Conservation (phyloP, 192 early-diverging fungal species). For the Entomortierella parvispora region DNA sequence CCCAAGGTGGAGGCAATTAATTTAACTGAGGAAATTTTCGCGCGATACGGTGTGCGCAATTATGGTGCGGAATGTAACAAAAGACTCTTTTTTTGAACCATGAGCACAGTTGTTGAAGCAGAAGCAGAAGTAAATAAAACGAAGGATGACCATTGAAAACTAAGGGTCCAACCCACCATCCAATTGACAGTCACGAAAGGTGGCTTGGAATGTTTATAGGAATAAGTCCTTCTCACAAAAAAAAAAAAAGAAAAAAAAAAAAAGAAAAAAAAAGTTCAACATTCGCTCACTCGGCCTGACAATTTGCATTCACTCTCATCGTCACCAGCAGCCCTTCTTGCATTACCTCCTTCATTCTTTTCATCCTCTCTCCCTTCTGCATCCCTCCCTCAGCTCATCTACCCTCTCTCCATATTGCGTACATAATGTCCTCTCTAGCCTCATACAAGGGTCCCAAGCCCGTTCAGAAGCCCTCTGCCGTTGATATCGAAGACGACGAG, state of each 20-base stretch:
- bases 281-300: neutral
- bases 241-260: slow-evolving; percentile 13
- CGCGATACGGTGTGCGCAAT: too few relatives aligned
- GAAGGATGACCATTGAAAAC: too few relatives aligned
- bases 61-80: too few relatives aligned
- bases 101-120: too few relatives aligned
- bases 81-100: too few relatives aligned
- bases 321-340: too few relatives aligned
- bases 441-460: slow-evolving; percentile 52
- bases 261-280: slow-evolving; percentile 3
- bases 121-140: too few relatives aligned
- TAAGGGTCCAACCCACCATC: neutral
- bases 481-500: slow-evolving; percentile 56
- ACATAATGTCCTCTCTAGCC: slow-evolving; percentile 43
- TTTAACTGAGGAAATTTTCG: too few relatives aligned
- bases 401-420: neutral
- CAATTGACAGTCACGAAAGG: slow-evolving; percentile 8
- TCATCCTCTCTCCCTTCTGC: neutral
- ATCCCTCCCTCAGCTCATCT: neutral
- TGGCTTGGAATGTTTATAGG: slow-evolving; percentile 6
- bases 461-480: slow-evolving; percentile 33
- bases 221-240: neutral
- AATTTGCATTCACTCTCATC: too few relatives aligned
- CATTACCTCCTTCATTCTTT: neutral
- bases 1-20: too few relatives aligned